These are phyloP conservation scores for Nothophaeocryptopus gaeumannii DNA, from an alignment of 2,329 filamentous ascomycete species.

Conservation along the genomic window DNA sequence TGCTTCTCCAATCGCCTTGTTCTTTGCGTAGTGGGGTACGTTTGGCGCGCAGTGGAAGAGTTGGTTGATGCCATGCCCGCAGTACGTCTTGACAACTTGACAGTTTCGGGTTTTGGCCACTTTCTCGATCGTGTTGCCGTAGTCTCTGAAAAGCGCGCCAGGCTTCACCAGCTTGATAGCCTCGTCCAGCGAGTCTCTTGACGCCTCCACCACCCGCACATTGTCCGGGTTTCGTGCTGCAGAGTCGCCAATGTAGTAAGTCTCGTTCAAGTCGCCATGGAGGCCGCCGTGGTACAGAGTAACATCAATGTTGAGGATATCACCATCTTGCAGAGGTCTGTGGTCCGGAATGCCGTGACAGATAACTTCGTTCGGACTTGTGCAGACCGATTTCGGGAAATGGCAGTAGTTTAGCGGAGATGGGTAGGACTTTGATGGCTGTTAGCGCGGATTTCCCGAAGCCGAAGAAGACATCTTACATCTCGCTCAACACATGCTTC, in stretches of 20 bases:
- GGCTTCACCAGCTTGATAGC: conserved; percentile 91
- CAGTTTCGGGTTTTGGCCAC: conserved; percentile 81
- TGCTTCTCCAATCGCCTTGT: conserved; percentile 91
- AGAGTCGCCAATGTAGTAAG: conserved; percentile 93
- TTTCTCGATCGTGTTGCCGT: conserved; percentile 93
- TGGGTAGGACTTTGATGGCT: conserved; percentile 70
- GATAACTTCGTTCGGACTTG: conserved; percentile 93
- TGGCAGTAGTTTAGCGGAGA: conserved; percentile 92
- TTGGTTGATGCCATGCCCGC: conserved; percentile 90
- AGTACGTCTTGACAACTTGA: conserved; percentile 93
- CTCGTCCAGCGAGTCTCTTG: conserved; percentile 84
- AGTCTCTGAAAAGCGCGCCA: conserved; percentile 86
- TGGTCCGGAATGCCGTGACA: conserved; percentile 98
- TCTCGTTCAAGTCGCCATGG: conserved; percentile 96
- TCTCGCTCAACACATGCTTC: conserved; percentile 90
- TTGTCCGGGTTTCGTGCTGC: conserved; percentile 79
- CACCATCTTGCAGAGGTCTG: conserved; percentile 79
- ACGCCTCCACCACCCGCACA: conserved; percentile 85
- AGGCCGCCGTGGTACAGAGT: conserved; percentile 92
- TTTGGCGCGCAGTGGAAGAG: conserved; percentile 93
- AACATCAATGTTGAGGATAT: conserved; percentile 96
- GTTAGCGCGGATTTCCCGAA: conserved; percentile 9
- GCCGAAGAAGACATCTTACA: conserved; percentile 52
- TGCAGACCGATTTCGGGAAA: conserved; percentile 98
- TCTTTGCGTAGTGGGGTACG: conserved; percentile 96